Evolutionary conservation across 2,329 filamentous ascomycete genomes (phyloP), one percentile per base, ranked within the genome.

Genomic region (Plectosphaerella sp.): DNA sequence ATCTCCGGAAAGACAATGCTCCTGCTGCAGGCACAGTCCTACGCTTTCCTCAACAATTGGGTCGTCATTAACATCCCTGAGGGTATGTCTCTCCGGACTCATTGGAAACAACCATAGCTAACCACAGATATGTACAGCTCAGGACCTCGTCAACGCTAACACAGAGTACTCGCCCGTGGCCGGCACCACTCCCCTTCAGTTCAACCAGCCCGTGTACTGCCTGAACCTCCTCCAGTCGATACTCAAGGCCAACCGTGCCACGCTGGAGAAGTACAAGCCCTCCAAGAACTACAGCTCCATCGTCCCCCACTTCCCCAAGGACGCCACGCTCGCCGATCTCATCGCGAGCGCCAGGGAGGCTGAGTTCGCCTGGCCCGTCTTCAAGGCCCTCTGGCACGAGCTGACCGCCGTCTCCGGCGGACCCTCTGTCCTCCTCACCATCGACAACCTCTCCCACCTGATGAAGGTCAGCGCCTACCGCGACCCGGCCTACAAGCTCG

Each of bases 61-160:
- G 78, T 96, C 45, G 91, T 97, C 46, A 79, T 99, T 53, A 87
- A 89, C 64, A 79, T 97, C 49, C 92, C 94, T 37, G 91, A 99
- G 73, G 88, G 92, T 95, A 76, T 62, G 78, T 63, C 35, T 10
- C 43, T 9, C 22, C 43, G 3, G 18, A 15, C 42, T 3, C 43
- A 24, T 15, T 2, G 14, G 18, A 39, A 43, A n/a, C 5, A 16
- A 16, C 33, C 5, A 46, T 10, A 11, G 47, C 53, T 54, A 45
- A 52, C 37, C 41, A n/a, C 18, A 43, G 5, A 18, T 4, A 20
- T 50, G 16, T 56, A 25, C 60, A 90, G 93, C 84, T 51, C 86
- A 92, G 64, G 92, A 96, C 52, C 75, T 97, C 47, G 86, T 87
- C 57, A 89, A 86, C 57, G 91, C 84, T 48, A 81, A 87, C 63